These are phyloP conservation scores for Geoglossum cookeanum DNA, from an alignment of 2,329 filamentous ascomycete genomes.

Conservation along the genomic window DNA sequence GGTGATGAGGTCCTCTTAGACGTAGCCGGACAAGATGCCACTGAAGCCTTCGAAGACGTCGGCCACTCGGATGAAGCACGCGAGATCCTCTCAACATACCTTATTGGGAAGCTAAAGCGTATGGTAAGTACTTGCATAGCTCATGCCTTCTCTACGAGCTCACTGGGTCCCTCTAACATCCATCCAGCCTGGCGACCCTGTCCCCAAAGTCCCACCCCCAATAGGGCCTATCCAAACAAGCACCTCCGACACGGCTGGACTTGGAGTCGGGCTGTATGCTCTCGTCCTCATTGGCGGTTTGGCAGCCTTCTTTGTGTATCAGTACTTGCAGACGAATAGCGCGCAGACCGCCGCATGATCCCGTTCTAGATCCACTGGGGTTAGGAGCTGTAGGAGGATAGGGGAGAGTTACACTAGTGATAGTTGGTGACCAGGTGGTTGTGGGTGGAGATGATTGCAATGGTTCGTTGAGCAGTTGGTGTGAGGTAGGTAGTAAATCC, in stretches of 20 bases:
- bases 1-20: conserved; percentile 8
- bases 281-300: conserved; percentile 60
- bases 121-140: conserved; percentile 34
- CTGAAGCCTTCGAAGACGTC: conserved; percentile 8
- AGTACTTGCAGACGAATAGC: conserved; percentile 31
- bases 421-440: too few relatives aligned
- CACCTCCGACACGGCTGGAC: conserved; percentile 27
- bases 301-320: conserved; percentile 63
- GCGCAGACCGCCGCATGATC: too few relatives aligned
- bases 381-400: too few relatives aligned
- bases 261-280: conserved; percentile 68
- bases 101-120: conserved; percentile 63
- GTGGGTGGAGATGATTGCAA: too few relatives aligned
- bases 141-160: background rate
- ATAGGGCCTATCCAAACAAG: conserved; percentile 7
- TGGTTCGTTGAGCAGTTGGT: too few relatives aligned
- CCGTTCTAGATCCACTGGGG: too few relatives aligned
- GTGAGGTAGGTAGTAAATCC: too few relatives aligned
- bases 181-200: conserved; percentile 10
- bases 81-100: conserved; percentile 52
- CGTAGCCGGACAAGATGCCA: conserved; percentile 8
- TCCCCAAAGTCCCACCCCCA: conserved; percentile 3
- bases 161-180: conserved; percentile 4
- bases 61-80: conserved; percentile 7
- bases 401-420: too few relatives aligned